phyloP scores from a whole-genome alignment of 176 grass and related monocot species.

The Guadua angustifolia region DNA sequence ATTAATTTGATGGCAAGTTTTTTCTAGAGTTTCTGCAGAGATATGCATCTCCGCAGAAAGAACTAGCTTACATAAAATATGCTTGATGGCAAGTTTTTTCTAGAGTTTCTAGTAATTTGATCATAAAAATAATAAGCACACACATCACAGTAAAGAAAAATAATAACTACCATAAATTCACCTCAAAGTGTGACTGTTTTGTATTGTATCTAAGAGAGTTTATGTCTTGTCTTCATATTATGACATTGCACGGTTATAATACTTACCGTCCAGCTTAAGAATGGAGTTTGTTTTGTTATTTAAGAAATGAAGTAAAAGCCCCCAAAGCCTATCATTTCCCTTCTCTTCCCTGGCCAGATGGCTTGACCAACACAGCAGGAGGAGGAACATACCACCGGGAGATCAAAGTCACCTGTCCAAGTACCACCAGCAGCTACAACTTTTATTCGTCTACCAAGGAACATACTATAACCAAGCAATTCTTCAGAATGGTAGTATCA shows the following conservation, averaged over 20 bases:
- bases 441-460: conserved; percentile 9
- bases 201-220: background rate
- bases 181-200: background rate
- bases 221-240: background rate
- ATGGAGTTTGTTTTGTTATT: background rate
- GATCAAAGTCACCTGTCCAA: background rate
- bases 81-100: background rate
- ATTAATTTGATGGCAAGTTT: too few species aligned
- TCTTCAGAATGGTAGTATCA: background rate
- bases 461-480: background rate
- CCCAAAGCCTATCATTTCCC: background rate
- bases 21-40: too few species aligned
- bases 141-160: background rate
- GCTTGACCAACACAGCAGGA: conserved; percentile 2
- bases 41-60: too few species aligned
- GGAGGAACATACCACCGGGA: background rate
- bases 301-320: background rate
- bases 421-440: conserved; percentile 7
- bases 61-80: background rate
- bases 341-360: background rate
- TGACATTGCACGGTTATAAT: background rate
- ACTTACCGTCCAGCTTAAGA: too few species aligned
- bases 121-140: background rate
- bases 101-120: background rate
- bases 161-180: conserved; percentile 19